Evolutionary conservation across 345 rosid genomes (phyloP), one percentile per base, ranked within the genome.

Genomic region (Eucalyptus albens): DNA sequence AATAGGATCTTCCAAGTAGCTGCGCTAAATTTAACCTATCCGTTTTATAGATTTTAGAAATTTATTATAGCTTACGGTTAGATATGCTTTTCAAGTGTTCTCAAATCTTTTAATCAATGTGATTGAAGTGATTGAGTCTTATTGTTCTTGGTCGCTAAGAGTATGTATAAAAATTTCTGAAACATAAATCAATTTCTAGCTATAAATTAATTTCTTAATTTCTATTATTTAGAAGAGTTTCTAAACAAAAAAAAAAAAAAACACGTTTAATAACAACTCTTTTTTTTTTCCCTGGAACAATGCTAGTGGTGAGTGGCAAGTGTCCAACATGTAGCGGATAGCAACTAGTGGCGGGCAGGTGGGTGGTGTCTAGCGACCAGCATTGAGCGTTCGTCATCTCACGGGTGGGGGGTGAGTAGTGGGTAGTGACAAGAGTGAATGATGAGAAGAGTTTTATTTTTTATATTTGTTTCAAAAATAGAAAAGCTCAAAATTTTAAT

Each of bases 321-420:
- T 53, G 59, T 53, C 10, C 2, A 53, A 8, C 4, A 4, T 53
- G 56, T 4, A 53, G 10, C 1, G 0, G 5, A 19, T 53, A 19
- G 59, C 24, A 19, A 53, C 2, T 1, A 2, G 4, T 9, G 4
- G 1, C 1, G 0, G 9, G 24, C 0, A 0, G 0, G 56, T 1
- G 1, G 2, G 59, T 0, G 1, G 24, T 0, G 9, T 53, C 24
- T 1, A 8, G 5, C 0, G 0, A 19, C 10, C 0, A 1, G 0
- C 10, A 0, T 53, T 4, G 1, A 53, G 24, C 2, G 2, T 53
- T 1, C 4, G 5, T 53, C 10, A 53, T 53, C 24, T 53, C 24
- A 53, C 10, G 0, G 1, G 10, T 0, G 1, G 21, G 55, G 21
- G 56, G 22, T 16, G 22, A 4, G 4, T 0, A 7, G 3, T 53